Conservation (phyloP, 352 stramenopile species). For the Pythium oligandrum region DNA sequence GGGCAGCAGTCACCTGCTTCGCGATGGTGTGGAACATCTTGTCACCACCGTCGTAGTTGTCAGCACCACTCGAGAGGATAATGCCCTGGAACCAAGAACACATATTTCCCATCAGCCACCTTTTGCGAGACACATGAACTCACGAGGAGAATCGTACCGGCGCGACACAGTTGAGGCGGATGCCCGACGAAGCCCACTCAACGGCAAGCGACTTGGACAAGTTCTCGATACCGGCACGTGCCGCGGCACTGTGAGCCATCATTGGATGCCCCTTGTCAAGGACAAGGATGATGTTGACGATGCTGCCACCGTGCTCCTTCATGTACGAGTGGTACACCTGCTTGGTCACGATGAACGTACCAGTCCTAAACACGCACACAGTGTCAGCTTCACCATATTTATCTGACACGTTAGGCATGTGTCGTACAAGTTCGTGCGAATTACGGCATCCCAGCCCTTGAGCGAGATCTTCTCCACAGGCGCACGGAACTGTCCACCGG, state of each 20-base stretch:
- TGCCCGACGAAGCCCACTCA: slow-evolving; percentile 90
- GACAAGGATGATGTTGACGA: slow-evolving; percentile 89
- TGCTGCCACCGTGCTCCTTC: slow-evolving; percentile 71
- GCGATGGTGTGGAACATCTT: slow-evolving; percentile 80
- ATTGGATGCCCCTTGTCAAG: slow-evolving; percentile 87
- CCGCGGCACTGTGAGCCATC: slow-evolving; percentile 83
- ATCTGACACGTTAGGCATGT: background rate
- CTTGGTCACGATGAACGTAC: slow-evolving; percentile 85
- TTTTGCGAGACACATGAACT: background rate
- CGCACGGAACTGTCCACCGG: slow-evolving; percentile 89
- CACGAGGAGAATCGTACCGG: slow-evolving; percentile 36
- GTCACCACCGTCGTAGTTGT: slow-evolving; percentile 91
- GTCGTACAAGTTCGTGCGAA: slow-evolving; percentile 85
- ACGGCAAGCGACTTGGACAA: slow-evolving; percentile 90
- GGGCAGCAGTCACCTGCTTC: slow-evolving; percentile 71
- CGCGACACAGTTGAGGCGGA: slow-evolving; percentile 91
- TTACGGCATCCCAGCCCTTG: slow-evolving; percentile 89
- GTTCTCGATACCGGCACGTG: slow-evolving; percentile 89
- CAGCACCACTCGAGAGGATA: slow-evolving; percentile 65
- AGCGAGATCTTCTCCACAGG: slow-evolving; percentile 80
- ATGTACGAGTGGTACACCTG: slow-evolving; percentile 81
- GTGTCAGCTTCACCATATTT: background rate
- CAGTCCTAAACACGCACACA: slow-evolving; percentile 27
- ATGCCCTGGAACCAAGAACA: slow-evolving; percentile 39
- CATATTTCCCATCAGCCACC: too few species aligned